phyloP scores from a whole-genome alignment of 352 stramenopile species.

The Peronospora farinosa region DNA sequence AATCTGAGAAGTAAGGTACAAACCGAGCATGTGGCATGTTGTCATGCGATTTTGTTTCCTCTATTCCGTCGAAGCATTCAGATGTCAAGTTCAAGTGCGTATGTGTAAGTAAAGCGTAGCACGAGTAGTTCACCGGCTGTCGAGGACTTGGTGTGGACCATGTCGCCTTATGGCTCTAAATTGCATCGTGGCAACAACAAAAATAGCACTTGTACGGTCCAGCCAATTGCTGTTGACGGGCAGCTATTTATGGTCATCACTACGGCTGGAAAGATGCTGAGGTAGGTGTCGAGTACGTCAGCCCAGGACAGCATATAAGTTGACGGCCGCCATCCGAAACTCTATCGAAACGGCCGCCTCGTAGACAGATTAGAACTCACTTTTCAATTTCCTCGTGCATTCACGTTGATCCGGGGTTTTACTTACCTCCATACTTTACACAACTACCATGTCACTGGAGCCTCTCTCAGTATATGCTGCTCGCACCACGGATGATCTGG shows the following conservation, averaged over 20 bases:
- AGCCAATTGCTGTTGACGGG: conserved; percentile 6
- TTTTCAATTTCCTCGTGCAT: conserved; percentile 31
- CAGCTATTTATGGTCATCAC: conserved; percentile 10
- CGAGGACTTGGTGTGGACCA: conserved; percentile 13
- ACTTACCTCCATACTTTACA: not conserved
- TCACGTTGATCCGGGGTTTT: conserved; percentile 23
- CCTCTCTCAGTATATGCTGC: conserved; percentile 26
- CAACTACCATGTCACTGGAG: conserved; percentile 30
- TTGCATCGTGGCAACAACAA: conserved; percentile 16
- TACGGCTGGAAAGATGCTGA: conserved; percentile 25
- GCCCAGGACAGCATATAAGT: conserved; percentile 12
- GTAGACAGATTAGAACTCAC: conserved; percentile 7
- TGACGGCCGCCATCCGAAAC: conserved; percentile 7
- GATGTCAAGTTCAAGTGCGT: conserved; percentile 5
- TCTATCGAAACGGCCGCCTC: not conserved
- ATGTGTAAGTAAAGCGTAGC: conserved; percentile 9
- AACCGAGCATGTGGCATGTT: conserved; percentile 1
- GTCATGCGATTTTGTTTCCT: conserved; percentile 15
- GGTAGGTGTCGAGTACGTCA: conserved; percentile 23
- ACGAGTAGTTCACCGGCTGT: conserved; percentile 1
- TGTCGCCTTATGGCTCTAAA: conserved; percentile 12
- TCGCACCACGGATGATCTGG: conserved; percentile 20
- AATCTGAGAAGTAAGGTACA: not conserved
- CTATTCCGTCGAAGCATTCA: conserved; percentile 10
- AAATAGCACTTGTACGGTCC: conserved; percentile 10